These are phyloP conservation scores for Spiromastix sp. DNA, from an alignment of 2,329 filamentous ascomycete genomes.

Conservation along the genomic window DNA sequence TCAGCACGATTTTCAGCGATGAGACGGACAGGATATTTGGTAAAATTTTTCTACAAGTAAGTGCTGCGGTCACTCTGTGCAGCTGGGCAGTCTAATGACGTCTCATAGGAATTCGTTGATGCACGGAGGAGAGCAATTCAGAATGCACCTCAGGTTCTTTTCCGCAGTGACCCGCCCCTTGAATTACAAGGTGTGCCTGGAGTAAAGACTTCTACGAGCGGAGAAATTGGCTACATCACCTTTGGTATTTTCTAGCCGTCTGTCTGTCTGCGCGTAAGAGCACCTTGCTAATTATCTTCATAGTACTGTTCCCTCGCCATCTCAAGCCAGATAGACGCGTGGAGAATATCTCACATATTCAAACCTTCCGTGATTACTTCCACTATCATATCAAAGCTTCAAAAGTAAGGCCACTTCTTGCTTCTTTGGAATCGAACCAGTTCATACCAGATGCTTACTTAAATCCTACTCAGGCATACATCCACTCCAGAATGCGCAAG, in stretches of 20 bases:
- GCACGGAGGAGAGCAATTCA: slow-evolving; percentile 85
- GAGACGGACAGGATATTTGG: slow-evolving; percentile 96
- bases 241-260: slow-evolving; percentile 68
- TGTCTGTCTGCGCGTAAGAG: too few species aligned
- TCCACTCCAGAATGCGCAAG: slow-evolving; percentile 95
- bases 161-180: slow-evolving; percentile 85
- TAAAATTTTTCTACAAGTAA: slow-evolving; percentile 83
- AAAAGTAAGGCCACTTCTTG: slow-evolving; percentile 47
- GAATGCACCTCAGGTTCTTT: slow-evolving; percentile 95
- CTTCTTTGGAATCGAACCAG: slow-evolving; percentile 2
- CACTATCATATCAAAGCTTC: slow-evolving; percentile 99
- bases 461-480: slow-evolving; percentile 58
- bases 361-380: slow-evolving; percentile 99
- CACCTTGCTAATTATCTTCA: too few species aligned
- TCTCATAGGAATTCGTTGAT: slow-evolving; percentile 77
- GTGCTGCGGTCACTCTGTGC: too few species aligned
- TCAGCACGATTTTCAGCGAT: slow-evolving; percentile 95
- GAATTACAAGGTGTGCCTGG: slow-evolving; percentile 82
- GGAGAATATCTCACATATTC: slow-evolving; percentile 96
- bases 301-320: slow-evolving; percentile 92
- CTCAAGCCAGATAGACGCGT: slow-evolving; percentile 80
- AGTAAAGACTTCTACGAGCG: slow-evolving; percentile 62
- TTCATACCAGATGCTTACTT: slow-evolving; percentile 1
- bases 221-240: slow-evolving; percentile 93
- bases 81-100: background rate